A percentile compares a stretch with the other conserved stretches of the same genome.
phyloP scores from a whole-genome alignment of 345 rosid species.

The Salix brachista region DNA sequence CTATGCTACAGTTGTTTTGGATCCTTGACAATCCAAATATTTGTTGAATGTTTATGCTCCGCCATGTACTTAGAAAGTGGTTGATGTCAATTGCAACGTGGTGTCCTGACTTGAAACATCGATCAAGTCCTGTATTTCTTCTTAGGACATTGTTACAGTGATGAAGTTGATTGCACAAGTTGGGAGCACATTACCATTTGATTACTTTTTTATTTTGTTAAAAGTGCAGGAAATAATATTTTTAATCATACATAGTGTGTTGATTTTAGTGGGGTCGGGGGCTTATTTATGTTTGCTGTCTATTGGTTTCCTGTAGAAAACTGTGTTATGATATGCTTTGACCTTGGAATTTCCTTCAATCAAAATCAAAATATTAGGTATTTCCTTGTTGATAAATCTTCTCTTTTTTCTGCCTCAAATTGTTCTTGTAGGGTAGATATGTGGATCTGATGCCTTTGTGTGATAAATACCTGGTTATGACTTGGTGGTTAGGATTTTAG shows the following conservation, averaged over 20 bases:
- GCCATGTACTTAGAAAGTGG: background rate
- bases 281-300: background rate
- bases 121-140: background rate
- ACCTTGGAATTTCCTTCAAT: background rate
- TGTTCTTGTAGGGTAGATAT: background rate
- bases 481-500: background rate
- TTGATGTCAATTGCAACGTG: background rate
- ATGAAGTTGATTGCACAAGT: background rate
- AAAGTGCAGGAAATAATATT: background rate
- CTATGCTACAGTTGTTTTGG: background rate
- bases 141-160: background rate
- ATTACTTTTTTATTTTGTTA: background rate
- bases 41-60: background rate
- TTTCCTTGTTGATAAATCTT: background rate
- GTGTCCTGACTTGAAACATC: background rate
- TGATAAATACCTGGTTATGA: background rate
- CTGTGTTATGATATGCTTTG: background rate
- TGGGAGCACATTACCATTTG: background rate
- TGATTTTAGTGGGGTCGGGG: background rate
- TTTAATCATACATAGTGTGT: background rate
- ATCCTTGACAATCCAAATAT: background rate
- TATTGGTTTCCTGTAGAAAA: background rate
- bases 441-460: background rate
- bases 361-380: background rate
- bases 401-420: background rate